Evolutionary conservation across 1,284 basidiomycete genomes (phyloP), one percentile per base, ranked within the genome.

Genomic region (Schizophyllum commune): DNA sequence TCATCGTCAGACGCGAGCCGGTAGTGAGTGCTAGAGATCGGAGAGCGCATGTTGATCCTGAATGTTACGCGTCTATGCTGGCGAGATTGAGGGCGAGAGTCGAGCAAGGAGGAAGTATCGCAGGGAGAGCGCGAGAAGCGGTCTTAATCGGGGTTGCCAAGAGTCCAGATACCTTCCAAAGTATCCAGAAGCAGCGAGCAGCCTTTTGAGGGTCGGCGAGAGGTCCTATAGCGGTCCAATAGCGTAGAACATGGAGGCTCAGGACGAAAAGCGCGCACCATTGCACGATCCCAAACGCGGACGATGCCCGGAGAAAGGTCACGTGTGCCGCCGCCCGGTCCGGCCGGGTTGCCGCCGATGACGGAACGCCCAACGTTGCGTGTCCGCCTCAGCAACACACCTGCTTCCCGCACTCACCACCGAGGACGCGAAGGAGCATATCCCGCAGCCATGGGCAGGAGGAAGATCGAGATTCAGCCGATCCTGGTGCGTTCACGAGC

Each of bases 391-490:
- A 47, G 39, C 39, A 47, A 47, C 39, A 47, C 39, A 17, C 39
- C 39, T 47, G 39, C 17, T 17, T 47, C 39, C 39, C 39, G 39
- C 39, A 17, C 39, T 47, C 39, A 47, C 39, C 13, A 17, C 39
- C 39, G 39, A 47, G 13, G 39, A 47, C 39, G 39, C 9, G 13
- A 17, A 47, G 13, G 17, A 47, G 39, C 39, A 17, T 47, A 15
- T 27, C 17, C 47, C 39, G 52, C 55, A 39, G 55, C 60, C 22
- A 68, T 65, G 59, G 65, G 63, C 17, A 63, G 65, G 62, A 59
- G 66, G 65, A 66, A 67, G 64, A 88, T 88, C 68, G 81, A 84
- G 66, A 87, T 87, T 60, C 80, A 84, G 68, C 85, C 85, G 58
- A 87, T 88, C 61, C 77, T 78, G 61, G 82, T 83, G 63, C 70